A percentile compares a stretch with the other conserved stretches of the same genome.
These are phyloP conservation scores for Trichocomaceae sp. DNA, from an alignment of 2,329 filamentous ascomycete species.

Conservation along the genomic window DNA sequence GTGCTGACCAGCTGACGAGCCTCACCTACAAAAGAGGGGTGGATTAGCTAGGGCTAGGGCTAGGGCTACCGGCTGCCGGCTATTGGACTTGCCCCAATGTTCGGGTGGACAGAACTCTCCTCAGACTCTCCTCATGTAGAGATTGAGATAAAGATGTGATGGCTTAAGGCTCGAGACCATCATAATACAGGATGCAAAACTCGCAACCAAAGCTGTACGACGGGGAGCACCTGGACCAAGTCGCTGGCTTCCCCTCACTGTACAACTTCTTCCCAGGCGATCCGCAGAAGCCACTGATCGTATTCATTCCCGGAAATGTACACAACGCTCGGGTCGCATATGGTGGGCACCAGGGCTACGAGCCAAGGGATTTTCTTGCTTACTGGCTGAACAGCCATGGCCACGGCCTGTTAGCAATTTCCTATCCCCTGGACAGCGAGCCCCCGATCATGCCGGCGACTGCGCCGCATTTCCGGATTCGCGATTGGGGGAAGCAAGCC, in stretches of 20 bases:
- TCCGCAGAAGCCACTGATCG: slow-evolving; percentile 12
- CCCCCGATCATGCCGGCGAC: slow-evolving; percentile 14
- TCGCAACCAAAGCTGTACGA: slow-evolving; percentile 3
- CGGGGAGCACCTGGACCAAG: slow-evolving; percentile 10
- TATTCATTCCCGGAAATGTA: slow-evolving; percentile 17
- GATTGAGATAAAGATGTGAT: too few species aligned
- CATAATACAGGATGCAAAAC: not conserved
- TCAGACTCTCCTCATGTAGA: too few species aligned
- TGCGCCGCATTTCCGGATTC: slow-evolving; percentile 14
- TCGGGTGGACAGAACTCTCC: not conserved
- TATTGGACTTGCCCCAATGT: too few species aligned
- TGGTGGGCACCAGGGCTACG: slow-evolving; percentile 17
- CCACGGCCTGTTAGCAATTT: slow-evolving; percentile 17
- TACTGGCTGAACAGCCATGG: slow-evolving; percentile 17
- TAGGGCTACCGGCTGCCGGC: not conserved
- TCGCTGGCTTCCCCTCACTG: slow-evolving; percentile 7
- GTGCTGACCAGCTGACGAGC: too few species aligned
- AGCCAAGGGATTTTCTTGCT: slow-evolving; percentile 15
- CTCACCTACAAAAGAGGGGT: not conserved
- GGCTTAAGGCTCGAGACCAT: not conserved
- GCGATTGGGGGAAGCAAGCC: slow-evolving; percentile 18
- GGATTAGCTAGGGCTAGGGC: too few species aligned
- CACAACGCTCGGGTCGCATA: slow-evolving; percentile 20
- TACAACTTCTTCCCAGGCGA: slow-evolving; percentile 13
- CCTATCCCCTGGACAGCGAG: slow-evolving; percentile 18